phyloP scores from a whole-genome alignment of 371 early-diverging fungal genomes.

The Actinomucor elegans region DNA sequence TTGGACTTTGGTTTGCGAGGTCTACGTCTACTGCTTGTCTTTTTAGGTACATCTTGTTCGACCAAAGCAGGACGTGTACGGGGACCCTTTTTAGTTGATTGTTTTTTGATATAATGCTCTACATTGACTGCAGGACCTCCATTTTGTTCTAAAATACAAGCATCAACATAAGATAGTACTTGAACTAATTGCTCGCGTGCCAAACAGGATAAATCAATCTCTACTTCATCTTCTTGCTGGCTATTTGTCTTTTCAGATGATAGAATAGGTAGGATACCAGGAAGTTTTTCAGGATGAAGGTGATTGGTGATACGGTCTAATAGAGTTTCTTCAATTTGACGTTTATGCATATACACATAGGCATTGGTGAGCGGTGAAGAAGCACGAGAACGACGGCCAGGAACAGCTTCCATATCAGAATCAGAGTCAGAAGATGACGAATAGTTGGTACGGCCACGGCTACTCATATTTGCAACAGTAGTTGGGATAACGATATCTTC shows the following conservation, averaged over 20 bases:
- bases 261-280: conserved; percentile 48
- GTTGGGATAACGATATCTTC: conserved; percentile 32
- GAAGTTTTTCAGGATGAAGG: conserved; percentile 41
- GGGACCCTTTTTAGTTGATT: conserved; percentile 10
- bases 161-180: conserved; percentile 48
- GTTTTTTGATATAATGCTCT: conserved; percentile 30
- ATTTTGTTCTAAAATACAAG: conserved; percentile 46
- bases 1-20: conserved; percentile 9
- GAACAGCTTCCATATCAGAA: conserved; percentile 35
- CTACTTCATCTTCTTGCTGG: conserved; percentile 39
- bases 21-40: conserved; percentile 15
- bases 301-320: conserved; percentile 46
- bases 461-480: conserved; percentile 40
- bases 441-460: conserved; percentile 26
- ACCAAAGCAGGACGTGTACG: conserved; percentile 17
- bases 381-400: conserved; percentile 17
- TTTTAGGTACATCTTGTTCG: not conserved
- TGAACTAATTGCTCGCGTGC: conserved; percentile 45
- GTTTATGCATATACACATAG: conserved; percentile 45
- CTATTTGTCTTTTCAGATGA: conserved; percentile 27
- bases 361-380: conserved; percentile 7
- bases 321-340: conserved; percentile 48
- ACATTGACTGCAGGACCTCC: conserved; percentile 48
- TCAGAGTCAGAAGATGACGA: conserved; percentile 30
- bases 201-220: conserved; percentile 50